Conservation (phyloP, 148 eudicot genomes). For the Oxyria digyna region DNA sequence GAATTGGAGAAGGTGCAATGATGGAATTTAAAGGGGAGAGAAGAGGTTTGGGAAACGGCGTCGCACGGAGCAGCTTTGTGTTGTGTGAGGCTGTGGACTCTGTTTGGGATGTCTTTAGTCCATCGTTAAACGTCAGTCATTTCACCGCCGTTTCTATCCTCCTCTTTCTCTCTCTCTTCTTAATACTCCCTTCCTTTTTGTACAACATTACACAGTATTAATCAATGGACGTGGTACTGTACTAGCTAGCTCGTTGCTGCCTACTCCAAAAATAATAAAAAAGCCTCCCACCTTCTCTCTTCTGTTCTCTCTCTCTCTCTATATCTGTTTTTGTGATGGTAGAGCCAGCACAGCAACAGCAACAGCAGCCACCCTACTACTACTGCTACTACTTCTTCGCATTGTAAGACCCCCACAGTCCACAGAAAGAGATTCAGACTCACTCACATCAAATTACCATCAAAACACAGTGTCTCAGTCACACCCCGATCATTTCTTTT, state of each 20-base stretch:
- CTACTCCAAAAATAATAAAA: slow-evolving; percentile 68
- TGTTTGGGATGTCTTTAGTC: background rate
- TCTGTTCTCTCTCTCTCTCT: slow-evolving; percentile 13
- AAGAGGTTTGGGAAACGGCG: background rate
- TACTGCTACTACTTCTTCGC: background rate
- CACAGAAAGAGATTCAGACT: background rate
- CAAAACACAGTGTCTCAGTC: background rate
- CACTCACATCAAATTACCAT: background rate
- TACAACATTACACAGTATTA: background rate
- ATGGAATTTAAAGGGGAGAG: background rate
- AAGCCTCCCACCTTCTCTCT: slow-evolving; percentile 19
- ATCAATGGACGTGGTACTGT: slow-evolving; percentile 6
- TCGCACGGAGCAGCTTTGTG: background rate
- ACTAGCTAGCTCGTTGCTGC: too few species aligned
- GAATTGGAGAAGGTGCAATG: too few species aligned
- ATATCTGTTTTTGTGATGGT: slow-evolving; percentile 7
- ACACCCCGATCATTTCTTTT: background rate
- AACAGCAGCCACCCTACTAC: background rate
- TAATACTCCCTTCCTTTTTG: background rate
- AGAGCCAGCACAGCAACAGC: background rate
- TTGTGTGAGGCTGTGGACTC: background rate
- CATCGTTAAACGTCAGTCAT: slow-evolving; percentile 32
- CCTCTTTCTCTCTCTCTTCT: slow-evolving; percentile 16
- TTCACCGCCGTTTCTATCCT: slow-evolving; percentile 47
- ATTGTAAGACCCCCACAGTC: background rate